A percentile compares a stretch with the other conserved stretches of the same genome.
These are phyloP conservation scores for Wickerhamiella brachini DNA, from an alignment of 805 yeast species.

Conservation along the genomic window DNA sequence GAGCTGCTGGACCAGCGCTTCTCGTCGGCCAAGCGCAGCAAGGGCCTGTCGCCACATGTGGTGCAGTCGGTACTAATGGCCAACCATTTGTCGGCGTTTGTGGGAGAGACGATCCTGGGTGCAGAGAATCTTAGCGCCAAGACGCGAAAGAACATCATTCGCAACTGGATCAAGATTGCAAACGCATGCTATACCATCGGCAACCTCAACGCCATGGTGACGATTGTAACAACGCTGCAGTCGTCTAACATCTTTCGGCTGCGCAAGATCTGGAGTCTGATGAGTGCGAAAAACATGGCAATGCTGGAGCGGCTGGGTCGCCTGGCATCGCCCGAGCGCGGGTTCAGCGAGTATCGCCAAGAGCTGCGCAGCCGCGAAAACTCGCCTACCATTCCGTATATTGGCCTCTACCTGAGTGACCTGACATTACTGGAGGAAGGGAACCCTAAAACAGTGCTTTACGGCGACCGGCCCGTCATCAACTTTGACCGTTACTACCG, in stretches of 20 bases:
- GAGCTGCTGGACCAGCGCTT: conserved; percentile 26
- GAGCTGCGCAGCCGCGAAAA: conserved; percentile 16
- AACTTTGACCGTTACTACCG: conserved; percentile 26
- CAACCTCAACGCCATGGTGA: conserved; percentile 23
- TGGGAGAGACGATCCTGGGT: conserved; percentile 24
- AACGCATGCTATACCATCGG: conserved; percentile 21
- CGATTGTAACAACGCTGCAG: conserved; percentile 24
- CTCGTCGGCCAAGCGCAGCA: conserved; percentile 17
- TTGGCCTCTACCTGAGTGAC: conserved; percentile 26
- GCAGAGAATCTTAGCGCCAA: conserved; percentile 18
- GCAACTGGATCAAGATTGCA: conserved; percentile 27
- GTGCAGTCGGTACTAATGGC: conserved; percentile 19
- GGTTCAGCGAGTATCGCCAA: conserved; percentile 23
- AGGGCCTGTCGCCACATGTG: conserved; percentile 24
- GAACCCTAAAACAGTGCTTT: conserved; percentile 17
- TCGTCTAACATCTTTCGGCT: conserved; percentile 25
- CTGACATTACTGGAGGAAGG: conserved; percentile 27
- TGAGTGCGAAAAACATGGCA: conserved; percentile 18
- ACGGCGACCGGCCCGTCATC: conserved; percentile 14
- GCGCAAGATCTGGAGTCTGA: conserved; percentile 23
- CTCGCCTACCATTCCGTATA: conserved; percentile 25
- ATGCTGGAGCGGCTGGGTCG: conserved; percentile 18
- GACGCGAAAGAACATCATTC: conserved; percentile 22
- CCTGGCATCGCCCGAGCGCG: conserved; percentile 24
- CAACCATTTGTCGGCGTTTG: conserved; percentile 26